Base-by-base conservation (phyloP, 257 asterid species). In the Solanum sitiens region DNA sequence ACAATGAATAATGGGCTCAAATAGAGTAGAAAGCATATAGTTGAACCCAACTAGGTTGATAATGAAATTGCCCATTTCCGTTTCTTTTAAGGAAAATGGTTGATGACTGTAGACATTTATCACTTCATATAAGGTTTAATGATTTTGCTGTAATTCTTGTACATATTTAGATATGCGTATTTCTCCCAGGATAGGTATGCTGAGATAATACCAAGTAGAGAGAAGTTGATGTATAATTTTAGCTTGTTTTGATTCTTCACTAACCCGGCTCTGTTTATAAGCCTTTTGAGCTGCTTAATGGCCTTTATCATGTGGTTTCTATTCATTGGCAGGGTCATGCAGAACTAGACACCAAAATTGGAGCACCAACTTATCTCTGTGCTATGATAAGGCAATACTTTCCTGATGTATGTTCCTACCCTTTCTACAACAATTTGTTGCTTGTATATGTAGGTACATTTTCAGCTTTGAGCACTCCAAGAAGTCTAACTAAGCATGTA, bases 301-400 rank as follows among this genome's bases (percentile, higher is more conserved):
- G 25, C 45, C 85, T 82, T 82, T 30, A 50, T 50, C 85, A 6
- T 4, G 27, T 11, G 44, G 44, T 11, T 82, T 82, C 85, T n/a
- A 18, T 30, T 82, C 27, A 80, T 47, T 82, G 67, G 88, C 93
- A 94, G 98, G 86, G 95, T 92, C 89, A 90, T 88, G 99, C 98
- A 77, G 99, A 97, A 89, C 94, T 97, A 30, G 98, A 97, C 91
- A 97, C 99, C 10, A 92, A 87, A 90, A 87, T 90, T 86, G 99
- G 96, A 86, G 92, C 94, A 79, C 98, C 99, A 12, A 93, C 92
- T 88, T 89, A 61, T 86, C 79, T 93, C 14, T 91, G 89, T 80
- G 94, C 94, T 37, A 94, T 92, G 98, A 89, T 97, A 44, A 92
- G 99, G 90, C 93, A 90, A 87, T 95, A 89, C 91, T 91, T 90